Evolutionary conservation across 352 stramenopile genomes (phyloP), one percentile per base, ranked within the genome.

Genomic region (Phytophthora pluvialis): DNA sequence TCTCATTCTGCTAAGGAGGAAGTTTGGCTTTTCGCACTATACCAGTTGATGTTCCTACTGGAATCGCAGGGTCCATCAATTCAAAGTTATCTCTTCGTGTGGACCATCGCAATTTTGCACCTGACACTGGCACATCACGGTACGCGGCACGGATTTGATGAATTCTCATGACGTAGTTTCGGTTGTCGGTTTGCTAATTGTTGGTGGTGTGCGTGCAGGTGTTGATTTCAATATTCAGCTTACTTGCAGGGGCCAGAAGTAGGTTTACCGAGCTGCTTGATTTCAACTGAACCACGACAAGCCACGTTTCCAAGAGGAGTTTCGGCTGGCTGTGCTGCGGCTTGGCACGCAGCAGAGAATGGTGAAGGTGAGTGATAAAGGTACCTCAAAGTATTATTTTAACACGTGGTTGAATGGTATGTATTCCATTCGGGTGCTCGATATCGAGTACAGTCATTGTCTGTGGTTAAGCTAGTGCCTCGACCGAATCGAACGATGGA

Each of bases 21-120:
- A 51, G 7, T 73, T 80, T 16, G 55, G 45, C 0, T 72, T 71
- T 36, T 65, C 58, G 4, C 54, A 8, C 11, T 73, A 7, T 69
- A 72, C 28, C 52, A 70, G 31, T 56, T 83, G 8, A 71, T 60
- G 1, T 80, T 83, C 31, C 64, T 80, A 25, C 45, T 83, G 2
- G 71, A 83, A 46, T 73, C 39, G 4, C 64, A 80, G 15, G 25
- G 21, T 2, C 16, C 45, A 44, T 38, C 58, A 3, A 7, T 80
- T 7, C 72, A 80, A 29, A 40, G 57, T 1, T 47, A 56, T 1
- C 28, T 80, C 11, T 62, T 62, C 12, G 45, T 62, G 21, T 62
- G 43, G 43, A 54, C 54, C 13, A 53, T 53, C 7, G 21, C 50
- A 36, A 72, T 64, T 28, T 52, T 80, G 11, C 57, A 59, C 12